Evolutionary conservation across 257 asterid genomes (phyloP), one percentile per base, ranked within the genome.

Genomic region (Nyctanthes arbortristis): DNA sequence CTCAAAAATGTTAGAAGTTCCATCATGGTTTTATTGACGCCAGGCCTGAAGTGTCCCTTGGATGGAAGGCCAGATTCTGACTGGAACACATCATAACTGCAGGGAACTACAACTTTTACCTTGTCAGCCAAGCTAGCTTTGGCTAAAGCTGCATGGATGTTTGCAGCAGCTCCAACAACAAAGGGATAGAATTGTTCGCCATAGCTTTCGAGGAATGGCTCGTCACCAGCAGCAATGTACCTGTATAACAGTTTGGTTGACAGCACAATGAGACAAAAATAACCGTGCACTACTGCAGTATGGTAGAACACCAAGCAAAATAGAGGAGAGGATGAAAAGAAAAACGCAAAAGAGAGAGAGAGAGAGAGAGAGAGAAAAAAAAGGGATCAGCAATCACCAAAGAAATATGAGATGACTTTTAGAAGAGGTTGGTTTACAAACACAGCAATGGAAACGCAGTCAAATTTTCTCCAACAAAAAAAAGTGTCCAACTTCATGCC

Each of bases 201-300:
- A 34, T 88, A 86, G 49, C 73, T 83, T 71, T 77, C 84, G 76
- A 84, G 86, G 84, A 89, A 89, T 35, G 94, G 90, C 73, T 89
- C 96, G 27, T 89, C 94, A 56, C 96, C 98, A 22, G 88, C 86
- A 55, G 94, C 89, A 37, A 92, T 77, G 66, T 84, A 89, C 77
- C 98, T 92, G 76, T 20, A 43, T 52, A 69, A 35, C 12, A 70
- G 58, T 30, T 40, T 61, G 65, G 37, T 61, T 22, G 55, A 64
- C 30, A 36, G 64, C 25, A 45, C 9, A 32, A 32, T 7, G 55
- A 45, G 24, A 45, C n/a, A 24, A 45, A 45, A 16, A 45, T 45
- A 22, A 8, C 6, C 5, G 54, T 16, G 9, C 52, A 69, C 25
- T 29, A 40, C 2, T 4, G 16, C 13, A 30, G 16, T 61, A 10